Conservation (phyloP, 2,329 filamentous ascomycete genomes). For the Myriosclerotinia duriaeana region DNA sequence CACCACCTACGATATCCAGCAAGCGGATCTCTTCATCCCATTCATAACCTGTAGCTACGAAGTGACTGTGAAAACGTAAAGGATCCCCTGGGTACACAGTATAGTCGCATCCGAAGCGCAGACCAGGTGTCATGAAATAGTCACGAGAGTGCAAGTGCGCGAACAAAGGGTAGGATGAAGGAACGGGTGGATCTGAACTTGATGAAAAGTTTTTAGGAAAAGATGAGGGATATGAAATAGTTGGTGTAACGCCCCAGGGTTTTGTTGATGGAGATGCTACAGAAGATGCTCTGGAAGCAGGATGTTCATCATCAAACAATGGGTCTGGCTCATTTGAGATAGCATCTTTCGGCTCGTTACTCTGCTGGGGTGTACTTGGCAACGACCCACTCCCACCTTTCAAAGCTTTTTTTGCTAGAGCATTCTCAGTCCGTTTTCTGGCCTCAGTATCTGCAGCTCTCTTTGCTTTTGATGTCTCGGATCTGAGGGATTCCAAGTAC, state of each 20-base stretch:
- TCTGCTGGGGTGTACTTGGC: slow-evolving; percentile 21
- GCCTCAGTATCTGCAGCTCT: slow-evolving; percentile 40
- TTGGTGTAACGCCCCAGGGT: slow-evolving; percentile 45
- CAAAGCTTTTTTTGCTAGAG: slow-evolving; percentile 35
- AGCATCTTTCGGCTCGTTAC: slow-evolving; percentile 4
- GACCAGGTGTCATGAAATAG: slow-evolving; percentile 86
- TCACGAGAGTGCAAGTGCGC: slow-evolving; percentile 73
- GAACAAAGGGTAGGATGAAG: slow-evolving; percentile 71
- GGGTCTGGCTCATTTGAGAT: slow-evolving; percentile 26
- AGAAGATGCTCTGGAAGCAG: slow-evolving; percentile 42
- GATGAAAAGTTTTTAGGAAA: slow-evolving; percentile 32
- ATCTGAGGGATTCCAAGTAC: slow-evolving; percentile 59
- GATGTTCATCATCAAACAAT: slow-evolving; percentile 37
- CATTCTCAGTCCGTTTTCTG: slow-evolving; percentile 33
- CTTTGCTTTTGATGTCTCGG: slow-evolving; percentile 49
- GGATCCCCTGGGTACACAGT: slow-evolving; percentile 95
- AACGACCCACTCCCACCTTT: slow-evolving; percentile 27
- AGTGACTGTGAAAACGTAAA: slow-evolving; percentile 92
- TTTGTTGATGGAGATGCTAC: slow-evolving; percentile 24
- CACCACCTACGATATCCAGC: slow-evolving; percentile 81
- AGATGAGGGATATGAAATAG: slow-evolving; percentile 46
- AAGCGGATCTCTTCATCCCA: slow-evolving; percentile 87
- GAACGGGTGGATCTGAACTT: slow-evolving; percentile 43
- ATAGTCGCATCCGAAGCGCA: slow-evolving; percentile 93
- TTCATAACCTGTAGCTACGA: slow-evolving; percentile 77